Evolutionary conservation across 345 rosid species (phyloP).

Genomic region (Euphorbia pulcherrima): DNA sequence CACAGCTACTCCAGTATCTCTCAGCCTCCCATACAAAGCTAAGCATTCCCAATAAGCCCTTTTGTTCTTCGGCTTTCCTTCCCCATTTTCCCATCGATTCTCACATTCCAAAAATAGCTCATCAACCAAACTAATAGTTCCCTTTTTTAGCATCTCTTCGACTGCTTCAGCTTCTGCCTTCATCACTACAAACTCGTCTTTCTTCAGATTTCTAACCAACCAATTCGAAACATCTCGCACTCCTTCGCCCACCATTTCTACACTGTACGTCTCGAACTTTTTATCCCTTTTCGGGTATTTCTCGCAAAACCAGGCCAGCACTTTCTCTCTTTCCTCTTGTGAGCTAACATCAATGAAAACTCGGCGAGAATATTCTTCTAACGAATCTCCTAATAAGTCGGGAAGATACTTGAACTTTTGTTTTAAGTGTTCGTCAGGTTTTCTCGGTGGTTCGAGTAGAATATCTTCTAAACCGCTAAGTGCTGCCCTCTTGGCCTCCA

Average conservation of each 20-base stretch:
- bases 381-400: conserved; percentile 34
- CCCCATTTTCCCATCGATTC: conserved; percentile 26
- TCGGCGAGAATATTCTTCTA: conserved; percentile 30
- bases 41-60: conserved; percentile 54
- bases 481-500: conserved; percentile 32
- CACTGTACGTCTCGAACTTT: conserved; percentile 28
- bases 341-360: conserved; percentile 29
- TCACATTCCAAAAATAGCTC: conserved; percentile 45
- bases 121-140: conserved; percentile 31
- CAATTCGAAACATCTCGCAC: conserved; percentile 28
- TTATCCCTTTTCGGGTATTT: conserved; percentile 35
- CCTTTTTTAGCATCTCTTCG: conserved; percentile 31
- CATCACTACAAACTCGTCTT: conserved; percentile 47
- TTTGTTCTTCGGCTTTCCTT: conserved; percentile 25
- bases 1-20: conserved; percentile 43
- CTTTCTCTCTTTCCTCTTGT: conserved; percentile 15
- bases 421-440: conserved; percentile 16
- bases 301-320: conserved; percentile 32
- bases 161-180: conserved; percentile 43
- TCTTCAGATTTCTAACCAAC: conserved; percentile 30
- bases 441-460: conserved; percentile 40
- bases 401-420: conserved; percentile 35
- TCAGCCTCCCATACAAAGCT: conserved; percentile 41
- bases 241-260: conserved; percentile 17
- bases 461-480: conserved; percentile 36